Evolutionary conservation across 768 basidiomycete species (phyloP).

Genomic region (Mrakia hoshinonis): DNA sequence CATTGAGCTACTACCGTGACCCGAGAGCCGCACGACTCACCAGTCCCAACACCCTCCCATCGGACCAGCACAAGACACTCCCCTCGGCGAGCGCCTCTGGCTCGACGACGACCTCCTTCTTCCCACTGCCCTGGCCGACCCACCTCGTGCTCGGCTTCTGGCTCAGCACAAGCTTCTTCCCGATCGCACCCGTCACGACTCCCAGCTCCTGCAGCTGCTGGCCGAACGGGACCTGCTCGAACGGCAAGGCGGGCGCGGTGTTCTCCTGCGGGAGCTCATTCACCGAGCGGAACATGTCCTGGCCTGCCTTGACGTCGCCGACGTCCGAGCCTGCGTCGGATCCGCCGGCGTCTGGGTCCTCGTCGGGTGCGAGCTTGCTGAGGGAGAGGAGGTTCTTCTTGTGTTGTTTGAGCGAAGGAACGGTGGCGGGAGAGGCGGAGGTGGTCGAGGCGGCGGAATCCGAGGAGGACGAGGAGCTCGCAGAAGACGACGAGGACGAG

Average conservation of each 20-base stretch:
- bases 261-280: constrained; percentile 23
- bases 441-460: constrained; percentile 2
- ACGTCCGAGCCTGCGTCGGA: constrained; percentile 14
- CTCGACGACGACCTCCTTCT: constrained; percentile 3
- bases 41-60: constrained; percentile 27
- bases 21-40: too few relatives aligned
- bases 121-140: background rate
- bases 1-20: too few relatives aligned
- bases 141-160: background rate
- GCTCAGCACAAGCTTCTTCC: constrained; percentile 19
- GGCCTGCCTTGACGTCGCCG: constrained; percentile 5
- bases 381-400: background rate
- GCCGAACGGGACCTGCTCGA: constrained; percentile 15
- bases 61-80: constrained; percentile 24
- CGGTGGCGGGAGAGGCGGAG: background rate
- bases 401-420: constrained; percentile 8
- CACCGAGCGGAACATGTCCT: constrained; percentile 19
- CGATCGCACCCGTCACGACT: constrained; percentile 16
- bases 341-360: constrained; percentile 1
- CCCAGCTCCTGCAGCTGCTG: constrained; percentile 18
- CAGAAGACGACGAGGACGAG: background rate
- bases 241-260: constrained; percentile 18
- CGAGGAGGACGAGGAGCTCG: background rate
- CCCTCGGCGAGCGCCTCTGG: constrained; percentile 19
- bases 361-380: background rate